Percentiles rank a stretch among this genome's conserved stretches.
These are phyloP conservation scores for Populus trichocarpa DNA, from an alignment of 441 rosid genomes.

Conservation along the genomic window DNA sequence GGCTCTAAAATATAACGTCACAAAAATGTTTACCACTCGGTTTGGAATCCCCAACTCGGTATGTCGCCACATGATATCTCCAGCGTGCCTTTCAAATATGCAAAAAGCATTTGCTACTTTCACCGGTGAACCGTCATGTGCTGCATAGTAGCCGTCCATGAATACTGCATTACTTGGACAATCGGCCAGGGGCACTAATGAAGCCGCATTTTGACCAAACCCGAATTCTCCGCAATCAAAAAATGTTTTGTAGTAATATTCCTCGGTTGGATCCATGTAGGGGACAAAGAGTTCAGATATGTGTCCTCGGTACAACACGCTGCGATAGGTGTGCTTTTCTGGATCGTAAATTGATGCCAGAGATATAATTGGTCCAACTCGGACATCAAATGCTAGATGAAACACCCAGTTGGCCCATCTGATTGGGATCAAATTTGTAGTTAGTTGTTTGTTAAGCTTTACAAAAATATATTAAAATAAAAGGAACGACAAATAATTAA, in stretches of 20 bases:
- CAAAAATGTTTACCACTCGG: conserved; percentile 17
- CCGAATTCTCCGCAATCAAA: conserved; percentile 60
- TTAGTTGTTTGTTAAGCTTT: background rate
- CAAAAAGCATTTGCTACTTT: conserved; percentile 42
- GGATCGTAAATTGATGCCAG: conserved; percentile 52
- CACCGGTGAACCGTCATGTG: conserved; percentile 39
- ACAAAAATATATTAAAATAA: background rate
- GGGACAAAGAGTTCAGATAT: conserved; percentile 63
- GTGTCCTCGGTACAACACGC: conserved; percentile 51
- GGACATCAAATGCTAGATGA: conserved; percentile 50
- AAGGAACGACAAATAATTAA: background rate
- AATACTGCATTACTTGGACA: conserved; percentile 62
- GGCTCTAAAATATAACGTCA: background rate
- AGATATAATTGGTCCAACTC: conserved; percentile 55
- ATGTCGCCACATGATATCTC: conserved; percentile 74
- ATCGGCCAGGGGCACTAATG: conserved; percentile 43
- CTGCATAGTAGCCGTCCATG: conserved; percentile 39
- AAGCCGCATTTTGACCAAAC: conserved; percentile 40
- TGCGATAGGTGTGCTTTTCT: conserved; percentile 33
- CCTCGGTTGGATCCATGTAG: conserved; percentile 57
- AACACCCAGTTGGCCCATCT: conserved; percentile 73
- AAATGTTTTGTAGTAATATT: conserved; percentile 45
- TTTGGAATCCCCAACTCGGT: conserved; percentile 46
- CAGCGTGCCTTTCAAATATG: conserved; percentile 62
- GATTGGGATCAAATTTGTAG: background rate